phyloP scores from a whole-genome alignment of 805 yeast species.

The Yarrowia sp. region DNA sequence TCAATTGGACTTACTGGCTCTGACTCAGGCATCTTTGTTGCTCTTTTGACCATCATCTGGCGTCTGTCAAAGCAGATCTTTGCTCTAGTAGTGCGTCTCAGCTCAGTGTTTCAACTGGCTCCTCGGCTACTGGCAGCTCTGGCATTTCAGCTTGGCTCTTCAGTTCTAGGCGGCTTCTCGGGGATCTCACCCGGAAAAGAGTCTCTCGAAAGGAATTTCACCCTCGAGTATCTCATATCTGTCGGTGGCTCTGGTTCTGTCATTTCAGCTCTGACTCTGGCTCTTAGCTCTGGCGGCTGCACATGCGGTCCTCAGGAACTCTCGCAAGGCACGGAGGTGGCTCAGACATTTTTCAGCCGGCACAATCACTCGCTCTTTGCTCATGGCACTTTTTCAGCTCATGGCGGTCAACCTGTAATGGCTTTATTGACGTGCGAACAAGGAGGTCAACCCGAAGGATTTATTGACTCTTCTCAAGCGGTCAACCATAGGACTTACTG shows the following conservation, averaged over 20 bases:
- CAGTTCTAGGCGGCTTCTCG: neutral
- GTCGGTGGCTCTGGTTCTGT: neutral
- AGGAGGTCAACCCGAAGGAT: neutral
- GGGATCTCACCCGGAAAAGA: neutral
- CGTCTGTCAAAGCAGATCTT: neutral
- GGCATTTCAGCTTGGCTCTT: slow-evolving; percentile 1
- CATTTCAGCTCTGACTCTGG: neutral
- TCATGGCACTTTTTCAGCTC: neutral
- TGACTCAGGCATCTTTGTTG: neutral
- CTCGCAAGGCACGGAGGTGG: neutral
- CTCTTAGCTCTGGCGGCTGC: neutral
- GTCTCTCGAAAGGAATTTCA: neutral
- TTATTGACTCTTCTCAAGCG: neutral
- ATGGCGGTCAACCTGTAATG: neutral
- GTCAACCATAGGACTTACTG: neutral
- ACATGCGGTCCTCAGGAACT: neutral
- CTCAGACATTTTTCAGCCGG: neutral
- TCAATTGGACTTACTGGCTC: neutral
- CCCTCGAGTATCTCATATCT: neutral
- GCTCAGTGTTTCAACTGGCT: neutral
- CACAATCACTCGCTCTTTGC: neutral
- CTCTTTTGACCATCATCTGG: neutral
- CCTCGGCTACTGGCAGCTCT: neutral
- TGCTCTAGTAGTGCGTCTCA: neutral
- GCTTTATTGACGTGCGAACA: neutral